Evolutionary conservation across 208 protist species (phyloP).

Genomic region (Acanthamoeba sp.): DNA sequence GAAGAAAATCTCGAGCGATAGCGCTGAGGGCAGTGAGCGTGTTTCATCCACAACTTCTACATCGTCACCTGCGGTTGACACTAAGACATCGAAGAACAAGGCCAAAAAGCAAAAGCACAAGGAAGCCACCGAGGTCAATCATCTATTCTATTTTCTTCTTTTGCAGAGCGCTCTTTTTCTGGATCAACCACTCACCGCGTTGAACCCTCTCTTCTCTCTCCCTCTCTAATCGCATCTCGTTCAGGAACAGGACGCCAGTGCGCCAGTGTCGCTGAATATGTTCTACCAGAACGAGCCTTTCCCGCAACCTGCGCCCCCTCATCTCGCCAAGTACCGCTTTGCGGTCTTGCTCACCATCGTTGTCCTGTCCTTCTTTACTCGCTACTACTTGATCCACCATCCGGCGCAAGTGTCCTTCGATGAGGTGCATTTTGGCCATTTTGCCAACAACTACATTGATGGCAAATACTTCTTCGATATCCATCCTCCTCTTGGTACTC

Average conservation of each 20-base stretch:
- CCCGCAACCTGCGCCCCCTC: background rate
- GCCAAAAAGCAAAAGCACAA: slow-evolving; percentile 44
- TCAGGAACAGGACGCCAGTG: slow-evolving; percentile 10
- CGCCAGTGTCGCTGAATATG: slow-evolving; percentile 12
- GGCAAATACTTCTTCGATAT: slow-evolving; percentile 81
- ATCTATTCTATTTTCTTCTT: background rate
- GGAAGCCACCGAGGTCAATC: slow-evolving; percentile 45
- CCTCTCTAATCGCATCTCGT: background rate
- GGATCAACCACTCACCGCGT: background rate
- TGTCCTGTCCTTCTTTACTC: slow-evolving; percentile 49
- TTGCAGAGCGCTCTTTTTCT: background rate
- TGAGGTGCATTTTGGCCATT: slow-evolving; percentile 79
- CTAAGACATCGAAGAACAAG: slow-evolving; percentile 5
- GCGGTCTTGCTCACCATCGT: slow-evolving; percentile 26
- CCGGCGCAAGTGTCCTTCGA: slow-evolving; percentile 76
- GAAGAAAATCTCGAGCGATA: slow-evolving; percentile 26
- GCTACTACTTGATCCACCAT: slow-evolving; percentile 31
- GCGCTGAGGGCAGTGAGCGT: background rate
- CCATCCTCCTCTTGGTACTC: slow-evolving; percentile 77
- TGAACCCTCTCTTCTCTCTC: background rate
- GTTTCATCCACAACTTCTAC: background rate
- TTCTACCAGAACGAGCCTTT: slow-evolving; percentile 63
- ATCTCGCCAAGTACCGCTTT: background rate
- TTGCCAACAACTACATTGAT: slow-evolving; percentile 55
- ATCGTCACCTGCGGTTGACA: background rate